Conservation (phyloP, 1,139 yeast genomes). For the Pichia sp. region DNA sequence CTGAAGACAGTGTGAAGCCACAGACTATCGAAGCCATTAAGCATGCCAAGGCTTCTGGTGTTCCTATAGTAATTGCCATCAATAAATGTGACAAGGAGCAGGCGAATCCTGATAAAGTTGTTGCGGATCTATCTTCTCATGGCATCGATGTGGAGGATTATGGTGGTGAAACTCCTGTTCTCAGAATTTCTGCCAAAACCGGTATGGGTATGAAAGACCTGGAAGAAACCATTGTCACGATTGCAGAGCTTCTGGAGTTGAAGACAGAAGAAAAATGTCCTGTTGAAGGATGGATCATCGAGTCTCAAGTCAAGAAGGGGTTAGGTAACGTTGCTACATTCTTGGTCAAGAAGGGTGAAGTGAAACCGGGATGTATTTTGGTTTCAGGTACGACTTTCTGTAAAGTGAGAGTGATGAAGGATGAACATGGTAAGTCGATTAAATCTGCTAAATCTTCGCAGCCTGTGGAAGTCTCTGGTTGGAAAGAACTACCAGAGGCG, state of each 20-base stretch:
- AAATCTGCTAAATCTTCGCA: constrained; percentile 77
- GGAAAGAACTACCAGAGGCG: constrained; percentile 90
- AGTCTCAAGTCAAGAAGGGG: constrained; percentile 75
- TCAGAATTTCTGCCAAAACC: constrained; percentile 81
- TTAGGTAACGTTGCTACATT: constrained; percentile 85
- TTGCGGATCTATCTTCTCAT: constrained; percentile 65
- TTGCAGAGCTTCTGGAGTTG: constrained; percentile 77
- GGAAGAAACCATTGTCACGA: constrained; percentile 81
- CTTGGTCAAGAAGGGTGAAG: constrained; percentile 69
- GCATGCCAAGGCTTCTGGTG: constrained; percentile 80
- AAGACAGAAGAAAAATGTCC: constrained; percentile 47
- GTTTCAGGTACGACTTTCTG: constrained; percentile 87
- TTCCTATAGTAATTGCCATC: constrained; percentile 83
- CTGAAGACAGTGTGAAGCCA: constrained; percentile 97
- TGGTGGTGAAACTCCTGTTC: constrained; percentile 94
- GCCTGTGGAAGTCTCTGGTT: constrained; percentile 89
- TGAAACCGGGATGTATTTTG: constrained; percentile 60
- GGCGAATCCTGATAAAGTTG: constrained; percentile 62
- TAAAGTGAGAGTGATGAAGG: constrained; percentile 74
- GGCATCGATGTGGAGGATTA: constrained; percentile 85
- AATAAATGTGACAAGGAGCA: constrained; percentile 87
- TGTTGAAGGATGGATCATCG: constrained; percentile 87
- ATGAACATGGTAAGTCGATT: constrained; percentile 60
- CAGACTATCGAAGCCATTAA: constrained; percentile 94
- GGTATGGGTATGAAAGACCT: constrained; percentile 73